Percentiles rank a stretch among this genome's conserved stretches.
These are phyloP conservation scores for Dothideomycetes sp. DNA, from an alignment of 2,329 filamentous ascomycete species.

Conservation along the genomic window DNA sequence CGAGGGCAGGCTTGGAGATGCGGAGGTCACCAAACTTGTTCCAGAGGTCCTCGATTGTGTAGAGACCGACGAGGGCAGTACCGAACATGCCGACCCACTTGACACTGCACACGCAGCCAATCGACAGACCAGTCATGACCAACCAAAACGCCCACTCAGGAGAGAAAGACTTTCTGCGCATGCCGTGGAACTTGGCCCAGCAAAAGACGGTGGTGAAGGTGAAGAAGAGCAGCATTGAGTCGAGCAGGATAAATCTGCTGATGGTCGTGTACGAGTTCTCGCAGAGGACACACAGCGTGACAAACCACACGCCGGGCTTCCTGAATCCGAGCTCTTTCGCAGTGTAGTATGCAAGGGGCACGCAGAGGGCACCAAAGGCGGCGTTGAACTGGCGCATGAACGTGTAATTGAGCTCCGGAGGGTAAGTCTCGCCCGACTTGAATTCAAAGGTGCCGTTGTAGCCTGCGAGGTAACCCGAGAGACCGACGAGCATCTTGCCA, in stretches of 20 bases:
- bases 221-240: constrained; percentile 97
- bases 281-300: constrained; percentile 93
- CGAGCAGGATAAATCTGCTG: constrained; percentile 92
- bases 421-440: constrained; percentile 95
- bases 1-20: constrained; percentile 68
- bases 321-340: constrained; percentile 82
- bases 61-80: constrained; percentile 86
- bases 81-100: constrained; percentile 97
- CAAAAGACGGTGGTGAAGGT: constrained; percentile 96
- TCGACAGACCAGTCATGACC: constrained; percentile 83
- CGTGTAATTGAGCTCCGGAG: constrained; percentile 86
- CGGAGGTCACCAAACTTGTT: constrained; percentile 91
- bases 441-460: constrained; percentile 99
- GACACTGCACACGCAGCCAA: constrained; percentile 96
- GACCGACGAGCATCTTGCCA: constrained; percentile 94
- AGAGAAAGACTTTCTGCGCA: constrained; percentile 77
- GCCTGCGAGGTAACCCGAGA: constrained; percentile 90
- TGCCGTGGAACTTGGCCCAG: constrained; percentile 92
- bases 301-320: constrained; percentile 82
- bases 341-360: constrained; percentile 91
- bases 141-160: constrained; percentile 92
- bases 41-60: constrained; percentile 95
- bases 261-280: constrained; percentile 99
- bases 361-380: constrained; percentile 81
- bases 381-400: constrained; percentile 99